Evolutionary conservation across 805 yeast species (phyloP), one percentile per base, ranked within the genome.

Genomic region (Hanseniaspora taiwanica): DNA sequence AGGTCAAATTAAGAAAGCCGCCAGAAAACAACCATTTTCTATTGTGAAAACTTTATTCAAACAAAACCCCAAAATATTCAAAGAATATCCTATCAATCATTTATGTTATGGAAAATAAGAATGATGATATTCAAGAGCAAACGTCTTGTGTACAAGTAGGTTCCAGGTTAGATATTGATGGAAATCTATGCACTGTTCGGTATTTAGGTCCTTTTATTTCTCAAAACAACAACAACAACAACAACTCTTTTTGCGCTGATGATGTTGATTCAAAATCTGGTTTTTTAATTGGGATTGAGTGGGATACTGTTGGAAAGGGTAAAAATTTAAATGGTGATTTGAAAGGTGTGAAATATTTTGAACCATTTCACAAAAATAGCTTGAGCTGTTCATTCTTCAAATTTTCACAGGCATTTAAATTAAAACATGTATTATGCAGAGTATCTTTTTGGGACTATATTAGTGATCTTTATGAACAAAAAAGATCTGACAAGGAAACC

Each of bases 301-400:
- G 96, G 96, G 96, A 87, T 54, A 64, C 74, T 35, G 58, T 68
- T 0, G 41, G 44, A 0, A 63, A 85, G 27, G 96, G 96, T 1
- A 83, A 78, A 49, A 75, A 86, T 54, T n/a, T n/a, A 16, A 61
- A 71, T 45, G 97, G 97, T 0, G 42, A 53, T 1, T 44, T 74
- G 21, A 63, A 71, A 17, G 83, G 78, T 0, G 49, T 58, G 0
- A 48, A 54, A 40, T 83, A 83, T 54, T 87, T 87, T 54, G 25
- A 46, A 6, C 50, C 63, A 35, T 5, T 18, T 31, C 33, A 19
- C 14, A 24, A 21, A 13, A 8, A 27, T 6, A 9, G 13, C 9
- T 17, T 20, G 4, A 16, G 25, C 13, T 59, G 56, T 3, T 53
- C 59, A 4, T 51, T 53, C 37, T 35, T 52, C 14, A 51, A 47